Evolutionary conservation across 345 rosid genomes (phyloP).

Genomic region (Citrus australasica): DNA sequence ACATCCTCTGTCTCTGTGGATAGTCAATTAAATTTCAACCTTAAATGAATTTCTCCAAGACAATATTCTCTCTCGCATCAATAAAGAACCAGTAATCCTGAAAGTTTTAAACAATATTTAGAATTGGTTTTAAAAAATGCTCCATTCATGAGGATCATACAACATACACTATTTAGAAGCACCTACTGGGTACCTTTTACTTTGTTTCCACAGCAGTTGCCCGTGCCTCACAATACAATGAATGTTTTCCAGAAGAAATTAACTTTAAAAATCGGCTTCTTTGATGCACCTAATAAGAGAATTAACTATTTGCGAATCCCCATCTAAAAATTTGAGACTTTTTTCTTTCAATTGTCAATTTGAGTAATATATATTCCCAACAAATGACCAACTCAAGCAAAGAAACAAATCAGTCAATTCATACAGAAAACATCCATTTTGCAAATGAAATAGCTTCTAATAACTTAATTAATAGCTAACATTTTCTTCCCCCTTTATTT

Average conservation of each 20-base stretch:
- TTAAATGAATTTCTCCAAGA: slow-evolving; percentile 17
- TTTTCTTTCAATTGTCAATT: background rate
- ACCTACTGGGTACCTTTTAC: background rate
- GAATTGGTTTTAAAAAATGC: slow-evolving; percentile 7
- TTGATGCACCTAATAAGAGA: background rate
- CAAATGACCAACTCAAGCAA: background rate
- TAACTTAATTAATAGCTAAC: background rate
- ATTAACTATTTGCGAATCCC: background rate
- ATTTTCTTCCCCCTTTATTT: background rate
- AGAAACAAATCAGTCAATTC: background rate
- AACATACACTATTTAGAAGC: slow-evolving; percentile 4
- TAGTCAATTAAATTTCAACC: slow-evolving; percentile 12
- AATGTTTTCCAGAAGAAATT: background rate
- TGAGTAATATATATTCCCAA: background rate
- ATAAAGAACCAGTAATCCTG: slow-evolving; percentile 20
- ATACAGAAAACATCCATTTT: background rate
- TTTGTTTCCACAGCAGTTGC: background rate
- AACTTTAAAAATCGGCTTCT: background rate
- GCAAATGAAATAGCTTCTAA: background rate
- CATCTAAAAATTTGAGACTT: background rate
- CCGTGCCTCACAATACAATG: background rate
- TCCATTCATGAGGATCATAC: slow-evolving; percentile 1
- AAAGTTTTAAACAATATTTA: slow-evolving; percentile 16
- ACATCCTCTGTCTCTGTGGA: background rate
- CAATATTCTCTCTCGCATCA: slow-evolving; percentile 7